Percentiles rank a stretch among this genome's conserved stretches.
phyloP scores from a whole-genome alignment of 345 rosid species.

The Linum tenue region DNA sequence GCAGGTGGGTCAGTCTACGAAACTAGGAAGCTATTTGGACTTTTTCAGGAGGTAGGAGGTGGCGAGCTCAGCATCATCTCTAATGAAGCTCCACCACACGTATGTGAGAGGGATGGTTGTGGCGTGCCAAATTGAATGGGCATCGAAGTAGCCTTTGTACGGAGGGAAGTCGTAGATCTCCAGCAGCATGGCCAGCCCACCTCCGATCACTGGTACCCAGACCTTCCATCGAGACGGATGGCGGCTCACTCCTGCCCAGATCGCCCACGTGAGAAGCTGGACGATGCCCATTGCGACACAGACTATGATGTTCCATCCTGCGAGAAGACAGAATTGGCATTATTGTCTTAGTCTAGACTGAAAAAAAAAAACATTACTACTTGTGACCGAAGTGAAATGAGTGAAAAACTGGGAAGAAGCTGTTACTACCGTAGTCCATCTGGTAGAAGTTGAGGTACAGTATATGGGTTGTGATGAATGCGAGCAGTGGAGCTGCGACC shows the following conservation, averaged over 20 bases:
- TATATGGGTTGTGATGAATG: background rate
- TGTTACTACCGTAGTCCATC: background rate
- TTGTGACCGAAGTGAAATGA: background rate
- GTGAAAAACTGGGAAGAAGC: background rate
- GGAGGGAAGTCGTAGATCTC: conserved; percentile 72
- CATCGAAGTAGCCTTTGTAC: conserved; percentile 56
- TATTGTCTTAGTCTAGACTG: too few relatives aligned
- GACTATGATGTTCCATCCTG: conserved; percentile 80
- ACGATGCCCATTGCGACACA: conserved; percentile 48
- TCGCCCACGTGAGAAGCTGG: conserved; percentile 69
- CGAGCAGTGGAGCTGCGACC: conserved; percentile 5
- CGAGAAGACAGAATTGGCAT: background rate
- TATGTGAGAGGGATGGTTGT: conserved; percentile 60
- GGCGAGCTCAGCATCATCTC: conserved; percentile 68
- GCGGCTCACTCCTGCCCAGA: conserved; percentile 56
- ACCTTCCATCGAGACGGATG: conserved; percentile 82
- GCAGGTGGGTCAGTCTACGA: too few relatives aligned
- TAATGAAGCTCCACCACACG: conserved; percentile 81
- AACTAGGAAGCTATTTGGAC: conserved; percentile 2
- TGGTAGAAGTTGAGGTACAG: background rate
- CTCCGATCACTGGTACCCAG: conserved; percentile 46
- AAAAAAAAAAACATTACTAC: too few relatives aligned
- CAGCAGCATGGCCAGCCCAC: conserved; percentile 45
- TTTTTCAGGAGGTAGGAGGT: conserved; percentile 49
- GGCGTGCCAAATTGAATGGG: conserved; percentile 71